Evolutionary conservation across 495 filamentous ascomycete species (phyloP), one percentile per base, ranked within the genome.

Genomic region (Aspergillus bertholletiae): DNA sequence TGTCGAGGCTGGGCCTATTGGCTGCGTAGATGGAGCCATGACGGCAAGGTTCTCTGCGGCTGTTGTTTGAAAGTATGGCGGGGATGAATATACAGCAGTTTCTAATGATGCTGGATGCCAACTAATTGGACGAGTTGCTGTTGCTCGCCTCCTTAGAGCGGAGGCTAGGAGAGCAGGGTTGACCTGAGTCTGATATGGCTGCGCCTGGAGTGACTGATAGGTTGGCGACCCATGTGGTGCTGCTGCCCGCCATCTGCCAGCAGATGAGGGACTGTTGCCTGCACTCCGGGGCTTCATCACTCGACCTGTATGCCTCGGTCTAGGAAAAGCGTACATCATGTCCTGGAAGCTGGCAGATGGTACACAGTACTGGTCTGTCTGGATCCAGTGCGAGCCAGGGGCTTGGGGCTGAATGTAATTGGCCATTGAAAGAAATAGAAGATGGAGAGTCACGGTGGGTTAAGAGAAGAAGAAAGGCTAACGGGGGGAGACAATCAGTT

Each of bases 271-370:
- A 66, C 86, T 90, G 71, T 84, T 88, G 66, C 79, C 85, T 46
- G 84, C 83, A 70, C 86, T 88, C 24, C 74, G 78, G 6, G 85
- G 82, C 68, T 91, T 90, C 48, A 76, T 74, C 47, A 90, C 74
- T 56, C 86, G 77, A 64, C 56, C 54, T 5, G 82, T 55, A 37
- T 65, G 62, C 55, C 67, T 68, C 11, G 70, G 60, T 30, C 59
- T 65, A 41, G 69, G 68, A 48, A 75, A 71, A 56, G 68, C 65
- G 56, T 57, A 59, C 26, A 62, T 54, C 63, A 70, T 60, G 53
- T 74, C 66, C 47, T 63, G 67, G 50, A 69, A 61, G 53, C 56
- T 55, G 13, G 65, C 54, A 23, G 65, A 46, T 23, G 59, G 58
- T 35, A 49, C 53, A 59, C 60, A 66, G 50, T 55, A 51, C 46